These are phyloP conservation scores for Zizania latifolia DNA, from an alignment of 176 grass and related monocot genomes.

Conservation along the genomic window DNA sequence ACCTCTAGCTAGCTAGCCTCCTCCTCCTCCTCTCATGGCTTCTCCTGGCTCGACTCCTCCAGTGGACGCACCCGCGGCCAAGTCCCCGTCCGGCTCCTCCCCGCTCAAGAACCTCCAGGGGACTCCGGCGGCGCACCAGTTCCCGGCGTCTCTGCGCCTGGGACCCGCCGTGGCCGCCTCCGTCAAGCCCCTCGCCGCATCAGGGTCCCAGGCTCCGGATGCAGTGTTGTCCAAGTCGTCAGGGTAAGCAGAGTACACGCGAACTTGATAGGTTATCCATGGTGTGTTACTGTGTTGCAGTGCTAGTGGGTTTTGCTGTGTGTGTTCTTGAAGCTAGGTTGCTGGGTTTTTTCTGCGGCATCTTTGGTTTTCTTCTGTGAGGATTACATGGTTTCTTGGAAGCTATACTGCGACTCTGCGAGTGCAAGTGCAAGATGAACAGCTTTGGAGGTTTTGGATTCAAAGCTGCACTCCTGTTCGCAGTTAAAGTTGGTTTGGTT, in stretches of 20 bases:
- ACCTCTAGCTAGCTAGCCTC: not conserved
- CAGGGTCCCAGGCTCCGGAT: too few species aligned
- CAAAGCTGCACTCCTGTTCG: not conserved
- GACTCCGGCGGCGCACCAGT: not conserved
- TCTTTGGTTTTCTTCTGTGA: too few species aligned
- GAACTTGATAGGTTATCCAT: not conserved
- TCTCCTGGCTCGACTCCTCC: not conserved
- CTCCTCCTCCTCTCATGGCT: not conserved
- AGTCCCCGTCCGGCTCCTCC: not conserved
- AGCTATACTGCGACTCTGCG: not conserved
- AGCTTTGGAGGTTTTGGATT: not conserved
- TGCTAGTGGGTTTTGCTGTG: not conserved
- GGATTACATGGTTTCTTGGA: not conserved
- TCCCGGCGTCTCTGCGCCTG: not conserved
- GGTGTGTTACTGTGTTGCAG: not conserved
- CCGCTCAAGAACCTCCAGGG: not conserved
- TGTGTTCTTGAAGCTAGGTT: not conserved
- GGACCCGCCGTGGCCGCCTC: not conserved
- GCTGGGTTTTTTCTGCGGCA: not conserved
- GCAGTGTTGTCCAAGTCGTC: not conserved
- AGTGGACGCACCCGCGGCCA: not conserved
- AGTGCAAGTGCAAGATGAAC: too few species aligned
- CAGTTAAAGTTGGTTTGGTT: too few species aligned
- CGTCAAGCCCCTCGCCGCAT: not conserved
- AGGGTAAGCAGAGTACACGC: not conserved